Evolutionary conservation across 495 filamentous ascomycete species (phyloP).

Genomic region (Penicillium canariense): DNA sequence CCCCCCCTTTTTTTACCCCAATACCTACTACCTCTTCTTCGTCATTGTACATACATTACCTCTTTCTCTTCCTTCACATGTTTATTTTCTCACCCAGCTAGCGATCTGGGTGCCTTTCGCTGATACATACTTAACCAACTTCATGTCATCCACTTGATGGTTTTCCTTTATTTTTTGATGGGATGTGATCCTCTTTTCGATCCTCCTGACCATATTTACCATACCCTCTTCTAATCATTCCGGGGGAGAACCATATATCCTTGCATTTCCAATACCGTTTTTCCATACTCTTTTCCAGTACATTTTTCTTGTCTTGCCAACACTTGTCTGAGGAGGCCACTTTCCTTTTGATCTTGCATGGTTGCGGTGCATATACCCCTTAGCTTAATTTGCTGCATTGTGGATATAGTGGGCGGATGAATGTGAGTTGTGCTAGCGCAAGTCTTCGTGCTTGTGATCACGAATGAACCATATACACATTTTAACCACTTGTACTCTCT

Average conservation of each 20-base stretch:
- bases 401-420: constrained; percentile 25
- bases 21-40: background rate
- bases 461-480: background rate
- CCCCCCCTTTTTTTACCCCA: constrained; percentile 7
- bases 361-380: constrained; percentile 42
- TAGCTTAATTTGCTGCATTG: constrained; percentile 37
- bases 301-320: constrained; percentile 3
- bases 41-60: constrained; percentile 37
- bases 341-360: constrained; percentile 36
- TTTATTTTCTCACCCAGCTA: constrained; percentile 12
- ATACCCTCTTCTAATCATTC: constrained; percentile 20
- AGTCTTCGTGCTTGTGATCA: background rate
- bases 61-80: constrained; percentile 20
- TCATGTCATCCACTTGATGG: constrained; percentile 22
- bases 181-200: background rate
- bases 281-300: background rate
- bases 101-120: constrained; percentile 25
- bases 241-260: constrained; percentile 17
- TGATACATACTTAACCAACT: constrained; percentile 28
- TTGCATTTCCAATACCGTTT: constrained; percentile 17
- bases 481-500: background rate
- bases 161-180: constrained; percentile 10
- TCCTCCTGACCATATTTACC: constrained; percentile 18
- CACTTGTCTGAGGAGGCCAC: constrained; percentile 14
- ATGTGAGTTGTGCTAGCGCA: background rate